These are phyloP conservation scores for Ophiocordyceps unilateralis DNA, from an alignment of 2,329 filamentous ascomycete species.

Conservation along the genomic window DNA sequence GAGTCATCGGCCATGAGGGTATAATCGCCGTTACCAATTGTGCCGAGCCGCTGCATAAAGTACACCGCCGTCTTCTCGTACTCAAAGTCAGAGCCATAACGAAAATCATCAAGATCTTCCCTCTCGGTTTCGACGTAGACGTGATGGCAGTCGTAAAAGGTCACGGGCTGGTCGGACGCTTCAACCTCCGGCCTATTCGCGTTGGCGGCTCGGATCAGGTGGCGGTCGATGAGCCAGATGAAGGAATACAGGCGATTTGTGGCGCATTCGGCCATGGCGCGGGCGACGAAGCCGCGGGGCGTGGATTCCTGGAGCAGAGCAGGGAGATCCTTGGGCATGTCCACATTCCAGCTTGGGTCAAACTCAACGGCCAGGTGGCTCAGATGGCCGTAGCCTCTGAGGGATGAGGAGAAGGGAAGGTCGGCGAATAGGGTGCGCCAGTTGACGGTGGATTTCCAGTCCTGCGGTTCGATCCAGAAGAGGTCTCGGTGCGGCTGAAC, in stretches of 20 bases:
- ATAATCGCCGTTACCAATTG: background rate
- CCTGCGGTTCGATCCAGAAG: background rate
- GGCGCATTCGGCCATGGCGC: slow-evolving; percentile 1
- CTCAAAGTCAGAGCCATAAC: background rate
- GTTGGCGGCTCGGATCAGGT: background rate
- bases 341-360: slow-evolving; percentile 1
- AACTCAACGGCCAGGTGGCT: background rate
- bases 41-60: background rate
- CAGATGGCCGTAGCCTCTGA: background rate
- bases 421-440: background rate
- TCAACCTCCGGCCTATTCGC: background rate
- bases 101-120: background rate
- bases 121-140: background rate
- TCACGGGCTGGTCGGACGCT: background rate
- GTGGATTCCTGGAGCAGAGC: background rate
- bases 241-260: background rate
- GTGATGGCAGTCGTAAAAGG: background rate
- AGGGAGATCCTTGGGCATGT: background rate
- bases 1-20: background rate
- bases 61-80: background rate
- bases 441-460: background rate
- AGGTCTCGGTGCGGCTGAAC: background rate
- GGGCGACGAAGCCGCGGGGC: background rate
- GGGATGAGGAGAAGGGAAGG: background rate
- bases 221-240: slow-evolving; percentile 1